Base-by-base conservation (phyloP, 257 asterid genomes). In the Jaltomata sinuosa region DNA sequence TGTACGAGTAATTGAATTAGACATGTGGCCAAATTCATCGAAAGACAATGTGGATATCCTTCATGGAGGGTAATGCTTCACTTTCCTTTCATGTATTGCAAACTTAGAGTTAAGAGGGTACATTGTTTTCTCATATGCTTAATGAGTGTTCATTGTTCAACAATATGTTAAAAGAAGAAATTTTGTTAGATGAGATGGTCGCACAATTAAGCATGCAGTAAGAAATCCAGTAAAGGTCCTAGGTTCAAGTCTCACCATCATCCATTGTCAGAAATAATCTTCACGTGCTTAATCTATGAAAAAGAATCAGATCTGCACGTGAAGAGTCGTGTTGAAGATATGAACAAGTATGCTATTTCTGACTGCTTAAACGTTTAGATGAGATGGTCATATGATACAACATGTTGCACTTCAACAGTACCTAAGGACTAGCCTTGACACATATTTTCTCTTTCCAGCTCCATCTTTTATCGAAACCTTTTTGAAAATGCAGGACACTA, bases 11-110 rank as follows among this genome's bases (percentile, higher is more conserved):
- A 89, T 95, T 72, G 98, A 95, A 65, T 81, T 95, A 14, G 98
- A 94, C 82, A 92, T 95, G 93, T 95, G 98, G 98, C 97, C 98
- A 0, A 95, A 92, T 83, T 87, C 98, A 38, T 38, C 91, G 25
- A 94, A 94, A 83, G 97, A 94, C 50, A 88, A 94, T 61, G 84
- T 95, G 2, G 86, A 93, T 85, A 88, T 95, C 87, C 89, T 90
- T 92, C 98, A 95, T 79, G 98, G 98, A 83, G 93, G 97, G 98
- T 95, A 90, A 83, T 76, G 81, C 62, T 81, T 64, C 3, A 10
- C 21, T 42, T 59, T 6, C 31, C 81, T 2, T 16, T 76, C 11
- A 15, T 25, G 1, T 82, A 25, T 40, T 59, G 22, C 11, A 82
- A 42, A 25, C 59, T 25, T 8, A 74, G 36, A 74, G 4, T 3